These are phyloP conservation scores for Pulveroboletus sp. DNA, from an alignment of 768 basidiomycete species.

Conservation along the genomic window DNA sequence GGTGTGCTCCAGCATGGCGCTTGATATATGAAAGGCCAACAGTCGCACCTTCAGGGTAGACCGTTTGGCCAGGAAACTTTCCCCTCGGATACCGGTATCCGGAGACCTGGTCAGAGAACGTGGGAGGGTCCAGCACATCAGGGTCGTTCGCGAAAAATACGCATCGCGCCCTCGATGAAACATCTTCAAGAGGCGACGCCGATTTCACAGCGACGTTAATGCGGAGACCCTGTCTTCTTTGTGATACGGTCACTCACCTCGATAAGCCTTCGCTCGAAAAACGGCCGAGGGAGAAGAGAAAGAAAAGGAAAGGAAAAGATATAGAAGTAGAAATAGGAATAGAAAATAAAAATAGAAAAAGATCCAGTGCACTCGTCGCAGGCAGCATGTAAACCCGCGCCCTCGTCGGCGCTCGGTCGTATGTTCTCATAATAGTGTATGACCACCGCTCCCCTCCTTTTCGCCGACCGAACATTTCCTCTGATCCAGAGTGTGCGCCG, in stretches of 20 bases:
- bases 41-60: background rate
- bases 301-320: background rate
- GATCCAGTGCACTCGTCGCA: too few relatives aligned
- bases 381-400: background rate
- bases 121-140: background rate
- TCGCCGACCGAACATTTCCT: conserved; percentile 1
- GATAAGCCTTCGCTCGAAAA: background rate
- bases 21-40: background rate
- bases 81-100: background rate
- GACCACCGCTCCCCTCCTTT: background rate
- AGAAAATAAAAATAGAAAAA: background rate
- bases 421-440: background rate
- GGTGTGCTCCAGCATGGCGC: background rate
- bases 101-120: background rate
- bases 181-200: background rate
- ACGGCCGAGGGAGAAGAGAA: background rate
- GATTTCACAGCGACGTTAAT: background rate
- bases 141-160: background rate
- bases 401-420: background rate
- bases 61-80: background rate
- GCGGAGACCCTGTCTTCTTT: background rate
- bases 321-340: background rate
- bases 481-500: background rate
- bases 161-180: background rate
- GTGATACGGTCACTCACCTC: background rate